Evolutionary conservation across 2,329 filamentous ascomycete genomes (phyloP).

Genomic region (Paecilomyces niveus): DNA sequence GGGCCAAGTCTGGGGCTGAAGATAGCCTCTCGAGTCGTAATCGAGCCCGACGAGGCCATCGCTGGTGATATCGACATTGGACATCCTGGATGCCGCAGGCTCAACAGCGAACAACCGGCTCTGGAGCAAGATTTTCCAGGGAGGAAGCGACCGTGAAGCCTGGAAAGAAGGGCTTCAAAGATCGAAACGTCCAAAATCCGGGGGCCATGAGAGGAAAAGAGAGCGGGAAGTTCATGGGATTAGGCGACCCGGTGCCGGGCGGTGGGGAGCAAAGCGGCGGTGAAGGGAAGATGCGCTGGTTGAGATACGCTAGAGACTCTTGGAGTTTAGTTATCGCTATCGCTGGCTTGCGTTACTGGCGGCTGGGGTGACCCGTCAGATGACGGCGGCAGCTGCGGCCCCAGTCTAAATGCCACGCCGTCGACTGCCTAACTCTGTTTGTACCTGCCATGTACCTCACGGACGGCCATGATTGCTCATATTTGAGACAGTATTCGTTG

Average conservation of each 20-base stretch:
- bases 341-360: background rate
- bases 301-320: slow-evolving; percentile 32
- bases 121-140: slow-evolving; percentile 1
- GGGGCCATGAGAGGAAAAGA: slow-evolving; percentile 19
- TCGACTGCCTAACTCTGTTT: background rate
- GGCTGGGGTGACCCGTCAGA: slow-evolving; percentile 4
- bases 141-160: slow-evolving; percentile 13
- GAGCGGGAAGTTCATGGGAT: slow-evolving; percentile 23
- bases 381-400: background rate
- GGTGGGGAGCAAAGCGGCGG: slow-evolving; percentile 40
- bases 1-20: slow-evolving; percentile 36
- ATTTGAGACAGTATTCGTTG: background rate
- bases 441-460: background rate
- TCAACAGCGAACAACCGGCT: slow-evolving; percentile 10
- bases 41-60: slow-evolving; percentile 42
- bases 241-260: slow-evolving; percentile 23
- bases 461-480: background rate
- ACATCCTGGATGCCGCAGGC: slow-evolving; percentile 26
- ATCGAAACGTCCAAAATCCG: slow-evolving; percentile 24
- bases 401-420: slow-evolving; percentile 4
- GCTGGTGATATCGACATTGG: slow-evolving; percentile 37
- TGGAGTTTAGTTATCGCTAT: slow-evolving; percentile 21
- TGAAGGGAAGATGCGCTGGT: slow-evolving; percentile 23
- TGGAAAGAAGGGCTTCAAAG: slow-evolving; percentile 18
- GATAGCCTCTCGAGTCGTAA: slow-evolving; percentile 41